Evolutionary conservation across 306 rosid genomes (phyloP), one percentile per base, ranked within the genome.

Genomic region (Ormosia semicastrata): DNA sequence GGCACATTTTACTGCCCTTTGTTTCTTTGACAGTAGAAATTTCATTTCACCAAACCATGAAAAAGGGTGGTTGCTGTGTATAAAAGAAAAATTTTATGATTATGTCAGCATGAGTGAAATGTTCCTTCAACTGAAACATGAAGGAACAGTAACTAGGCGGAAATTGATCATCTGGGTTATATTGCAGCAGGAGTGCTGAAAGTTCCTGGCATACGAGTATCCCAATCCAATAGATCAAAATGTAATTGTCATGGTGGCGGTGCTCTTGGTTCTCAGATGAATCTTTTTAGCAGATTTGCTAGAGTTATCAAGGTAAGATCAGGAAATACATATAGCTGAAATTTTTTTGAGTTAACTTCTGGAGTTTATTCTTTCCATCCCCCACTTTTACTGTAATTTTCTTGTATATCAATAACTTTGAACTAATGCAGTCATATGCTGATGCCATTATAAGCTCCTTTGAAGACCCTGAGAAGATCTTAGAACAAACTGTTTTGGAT

Each of bases 401-500:
- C 39, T 29, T 12, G 4, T 15, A 17, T 76, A 9, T 32, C 11
- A 0, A 8, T 7, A 47, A 54, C 11, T 72, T 67, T 47, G 56
- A 76, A 49, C 11, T 43, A 12, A 50, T 69, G 47, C 88, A 92
- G 97, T 92, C 97, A 34, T 92, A 92, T 85, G 97, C 94, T 64
- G 88, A 90, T 85, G 92, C 91, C 67, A 12, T 90, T 77, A 13
- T 92, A 80, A 92, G 94, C 77, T 76, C 91, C 59, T 92, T 92
- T 87, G 97, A 92, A 86, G 97, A 92, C 75, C 97, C 94, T 7
- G 94, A 92, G 88, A 92, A 92, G 85, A 90, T 92, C 53, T 76
- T 92, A 82, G 94, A 92, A 82, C 97, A 92, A 81, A 63, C 97
- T 46, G 92, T 92, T 66, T 73, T 88, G 66, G 97, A 92, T 77